Conservation (phyloP, 2,329 filamentous ascomycete species). For the Talaromyces sp. region DNA sequence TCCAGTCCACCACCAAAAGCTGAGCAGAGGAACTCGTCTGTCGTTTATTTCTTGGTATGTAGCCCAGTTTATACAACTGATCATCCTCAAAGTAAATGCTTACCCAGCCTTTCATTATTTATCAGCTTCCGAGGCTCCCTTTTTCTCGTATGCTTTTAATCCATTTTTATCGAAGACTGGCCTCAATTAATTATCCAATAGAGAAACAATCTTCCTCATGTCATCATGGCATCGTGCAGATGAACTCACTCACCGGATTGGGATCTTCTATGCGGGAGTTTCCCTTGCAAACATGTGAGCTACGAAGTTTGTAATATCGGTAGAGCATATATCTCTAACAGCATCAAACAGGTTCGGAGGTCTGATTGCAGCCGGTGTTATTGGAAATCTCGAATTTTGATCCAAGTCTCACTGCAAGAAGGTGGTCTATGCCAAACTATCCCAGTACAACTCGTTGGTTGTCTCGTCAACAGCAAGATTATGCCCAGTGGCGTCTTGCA, state of each 20-base stretch:
- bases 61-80: background rate
- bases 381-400: background rate
- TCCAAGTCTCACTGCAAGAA: background rate
- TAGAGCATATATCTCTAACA: no score
- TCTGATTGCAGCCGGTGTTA: background rate
- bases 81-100: background rate
- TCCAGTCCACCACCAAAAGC: background rate
- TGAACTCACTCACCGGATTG: conserved; percentile 1
- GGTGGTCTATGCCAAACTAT: conserved; percentile 6
- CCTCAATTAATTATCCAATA: background rate
- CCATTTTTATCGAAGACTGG: background rate
- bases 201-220: background rate
- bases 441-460: conserved; percentile 2
- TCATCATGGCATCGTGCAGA: conserved; percentile 1
- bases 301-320: no score
- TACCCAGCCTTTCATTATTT: background rate
- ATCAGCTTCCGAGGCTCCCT: background rate
- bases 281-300: background rate
- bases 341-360: background rate
- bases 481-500: conserved; percentile 1
- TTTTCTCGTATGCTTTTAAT: background rate
- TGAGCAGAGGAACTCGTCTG: background rate
- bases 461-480: background rate
- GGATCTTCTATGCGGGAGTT: background rate
- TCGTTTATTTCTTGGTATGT: background rate